Evolutionary conservation across 768 basidiomycete species (phyloP).

Genomic region (Rossbeevera mucosa): DNA sequence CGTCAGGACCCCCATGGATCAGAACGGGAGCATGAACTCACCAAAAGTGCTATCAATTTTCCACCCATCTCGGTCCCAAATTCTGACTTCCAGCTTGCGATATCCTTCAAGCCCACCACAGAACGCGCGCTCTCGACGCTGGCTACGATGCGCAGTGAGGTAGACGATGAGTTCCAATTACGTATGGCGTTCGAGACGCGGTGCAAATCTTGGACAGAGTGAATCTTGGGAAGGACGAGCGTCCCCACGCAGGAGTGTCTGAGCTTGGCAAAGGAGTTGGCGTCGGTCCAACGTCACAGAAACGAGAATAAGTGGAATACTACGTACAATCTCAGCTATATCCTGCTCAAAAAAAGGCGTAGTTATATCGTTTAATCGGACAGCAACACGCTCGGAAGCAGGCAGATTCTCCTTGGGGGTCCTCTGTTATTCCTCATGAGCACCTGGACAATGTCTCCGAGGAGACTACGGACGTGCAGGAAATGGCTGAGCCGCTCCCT

Average conservation of each 20-base stretch:
- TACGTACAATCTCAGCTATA: conserved; percentile 54
- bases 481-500: conserved; percentile 53
- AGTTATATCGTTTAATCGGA: conserved; percentile 63
- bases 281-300: conserved; percentile 2
- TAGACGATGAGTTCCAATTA: conserved; percentile 21
- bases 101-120: conserved; percentile 60
- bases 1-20: neutral
- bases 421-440: conserved; percentile 20
- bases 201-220: conserved; percentile 62
- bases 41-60: conserved; percentile 58
- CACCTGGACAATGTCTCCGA: conserved; percentile 1
- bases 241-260: conserved; percentile 47
- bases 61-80: conserved; percentile 46
- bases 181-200: conserved; percentile 45
- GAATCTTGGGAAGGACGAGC: conserved; percentile 83
- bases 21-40: conserved; percentile 6
- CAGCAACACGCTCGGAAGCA: conserved; percentile 52
- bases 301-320: conserved; percentile 12
- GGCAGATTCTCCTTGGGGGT: conserved; percentile 34
- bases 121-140: conserved; percentile 83
- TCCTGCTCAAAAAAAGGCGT: conserved; percentile 68
- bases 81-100: conserved; percentile 63
- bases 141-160: conserved; percentile 60
- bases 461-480: conserved; percentile 41
- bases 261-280: conserved; percentile 34